These are phyloP conservation scores for Orbilia ellipsospora DNA, from an alignment of 2,329 filamentous ascomycete species.

Conservation along the genomic window DNA sequence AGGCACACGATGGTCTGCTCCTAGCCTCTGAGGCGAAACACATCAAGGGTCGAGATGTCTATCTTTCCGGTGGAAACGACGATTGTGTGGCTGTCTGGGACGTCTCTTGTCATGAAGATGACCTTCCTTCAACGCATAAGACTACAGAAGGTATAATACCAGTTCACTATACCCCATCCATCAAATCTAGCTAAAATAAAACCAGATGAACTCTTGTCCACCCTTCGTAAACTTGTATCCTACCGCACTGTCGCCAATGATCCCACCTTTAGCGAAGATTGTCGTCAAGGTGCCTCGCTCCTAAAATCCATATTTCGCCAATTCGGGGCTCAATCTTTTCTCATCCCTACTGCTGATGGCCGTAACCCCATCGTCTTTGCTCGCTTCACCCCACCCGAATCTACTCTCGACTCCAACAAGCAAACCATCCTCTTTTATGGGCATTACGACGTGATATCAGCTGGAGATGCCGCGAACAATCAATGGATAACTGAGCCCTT, in stretches of 20 bases:
- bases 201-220: conserved; percentile 73
- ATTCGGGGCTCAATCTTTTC: conserved; percentile 86
- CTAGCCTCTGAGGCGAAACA: conserved; percentile 82
- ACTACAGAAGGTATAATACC: conserved; percentile 60
- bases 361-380: conserved; percentile 95
- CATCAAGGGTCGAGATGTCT: conserved; percentile 79
- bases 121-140: conserved; percentile 28
- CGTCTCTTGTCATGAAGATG: conserved; percentile 64
- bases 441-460: conserved; percentile 96
- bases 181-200: conserved; percentile 51
- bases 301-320: conserved; percentile 90
- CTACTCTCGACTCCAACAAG: conserved; percentile 67
- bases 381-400: conserved; percentile 75
- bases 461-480: conserved; percentile 72
- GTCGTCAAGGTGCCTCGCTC: conserved; percentile 89
- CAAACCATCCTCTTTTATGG: conserved; percentile 97
- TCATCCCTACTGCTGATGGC: conserved; percentile 82
- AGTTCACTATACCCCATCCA: conserved; percentile 61
- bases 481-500: conserved; percentile 91
- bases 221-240: conserved; percentile 84
- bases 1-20: conserved; percentile 86
- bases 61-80: conserved; percentile 94
- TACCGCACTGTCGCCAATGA: conserved; percentile 92
- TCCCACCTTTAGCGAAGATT: conserved; percentile 87
- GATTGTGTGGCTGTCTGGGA: conserved; percentile 90